Evolutionary conservation across 73 alveolate genomes (phyloP).

Genomic region (Paramecium octaurelia): DNA sequence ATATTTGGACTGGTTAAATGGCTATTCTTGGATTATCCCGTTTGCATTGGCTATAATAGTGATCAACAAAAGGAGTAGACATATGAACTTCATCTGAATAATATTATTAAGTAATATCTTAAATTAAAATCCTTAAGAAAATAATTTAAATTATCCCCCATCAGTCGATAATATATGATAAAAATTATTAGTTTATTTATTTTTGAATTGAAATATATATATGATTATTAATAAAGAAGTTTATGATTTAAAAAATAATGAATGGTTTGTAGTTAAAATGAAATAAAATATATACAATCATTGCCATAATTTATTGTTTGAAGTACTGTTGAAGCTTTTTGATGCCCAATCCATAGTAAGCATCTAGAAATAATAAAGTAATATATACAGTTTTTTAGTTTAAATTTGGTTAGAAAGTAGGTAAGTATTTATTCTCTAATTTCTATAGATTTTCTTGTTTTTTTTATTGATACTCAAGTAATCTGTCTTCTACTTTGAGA

Average conservation of each 20-base stretch:
- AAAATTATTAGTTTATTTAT: not conserved
- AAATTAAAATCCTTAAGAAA: not conserved
- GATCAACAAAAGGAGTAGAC: not conserved
- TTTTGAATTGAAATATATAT: no score
- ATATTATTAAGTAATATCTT: not conserved
- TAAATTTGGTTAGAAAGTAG: not conserved
- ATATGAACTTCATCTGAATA: not conserved
- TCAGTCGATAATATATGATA: not conserved
- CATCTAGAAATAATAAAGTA: not conserved
- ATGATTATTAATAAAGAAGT: no score
- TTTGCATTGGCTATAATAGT: not conserved
- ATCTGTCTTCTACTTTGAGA: slow-evolving; percentile 22
- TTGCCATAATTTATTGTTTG: not conserved
- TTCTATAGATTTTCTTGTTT: not conserved
- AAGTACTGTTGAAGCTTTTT: not conserved
- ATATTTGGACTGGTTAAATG: not conserved
- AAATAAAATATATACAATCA: not conserved
- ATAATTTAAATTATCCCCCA: not conserved
- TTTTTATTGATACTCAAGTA: not conserved
- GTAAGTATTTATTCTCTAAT: slow-evolving; percentile 16
- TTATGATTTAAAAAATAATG: not conserved
- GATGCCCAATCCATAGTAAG: slow-evolving; percentile 21
- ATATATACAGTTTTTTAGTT: not conserved
- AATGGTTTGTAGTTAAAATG: not conserved
- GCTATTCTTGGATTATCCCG: not conserved